These are phyloP conservation scores for Solanum ossicruentum DNA, from an alignment of 257 asterid species.

Conservation along the genomic window DNA sequence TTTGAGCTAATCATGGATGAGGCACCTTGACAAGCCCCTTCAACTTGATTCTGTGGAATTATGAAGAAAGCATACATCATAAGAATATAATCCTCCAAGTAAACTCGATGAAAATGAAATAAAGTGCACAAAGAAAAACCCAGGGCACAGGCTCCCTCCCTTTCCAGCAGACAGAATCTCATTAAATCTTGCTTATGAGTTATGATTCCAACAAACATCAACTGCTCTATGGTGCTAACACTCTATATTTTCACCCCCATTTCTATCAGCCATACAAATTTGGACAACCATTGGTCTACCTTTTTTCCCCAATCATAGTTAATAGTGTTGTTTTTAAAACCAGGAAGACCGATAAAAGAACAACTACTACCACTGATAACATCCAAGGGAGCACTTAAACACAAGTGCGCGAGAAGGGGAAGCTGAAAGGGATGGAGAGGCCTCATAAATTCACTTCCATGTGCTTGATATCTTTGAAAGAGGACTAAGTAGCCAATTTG, in stretches of 20 bases:
- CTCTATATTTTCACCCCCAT: background rate
- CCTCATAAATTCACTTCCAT: background rate
- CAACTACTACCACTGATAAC: background rate
- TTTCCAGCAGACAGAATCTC: background rate
- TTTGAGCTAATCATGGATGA: conserved; percentile 8
- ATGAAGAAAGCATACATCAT: background rate
- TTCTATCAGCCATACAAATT: background rate
- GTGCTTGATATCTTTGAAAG: background rate
- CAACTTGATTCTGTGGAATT: conserved; percentile 33
- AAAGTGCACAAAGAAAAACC: background rate
- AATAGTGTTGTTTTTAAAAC: background rate
- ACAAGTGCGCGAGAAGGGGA: background rate
- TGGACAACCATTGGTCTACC: background rate
- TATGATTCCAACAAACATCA: background rate
- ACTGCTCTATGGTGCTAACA: background rate
- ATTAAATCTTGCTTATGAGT: background rate
- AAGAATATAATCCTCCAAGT: background rate
- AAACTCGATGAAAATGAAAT: background rate
- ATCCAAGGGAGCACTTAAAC: background rate
- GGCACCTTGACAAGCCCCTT: conserved; percentile 21
- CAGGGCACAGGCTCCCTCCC: background rate
- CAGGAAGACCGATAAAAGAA: background rate
- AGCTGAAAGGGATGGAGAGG: background rate
- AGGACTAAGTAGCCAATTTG: background rate
- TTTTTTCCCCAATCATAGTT: background rate